Percentiles rank a stretch among this genome's conserved stretches.
Conservation (phyloP, 169 alveolate genomes). For the Plasmodium coatneyi region DNA sequence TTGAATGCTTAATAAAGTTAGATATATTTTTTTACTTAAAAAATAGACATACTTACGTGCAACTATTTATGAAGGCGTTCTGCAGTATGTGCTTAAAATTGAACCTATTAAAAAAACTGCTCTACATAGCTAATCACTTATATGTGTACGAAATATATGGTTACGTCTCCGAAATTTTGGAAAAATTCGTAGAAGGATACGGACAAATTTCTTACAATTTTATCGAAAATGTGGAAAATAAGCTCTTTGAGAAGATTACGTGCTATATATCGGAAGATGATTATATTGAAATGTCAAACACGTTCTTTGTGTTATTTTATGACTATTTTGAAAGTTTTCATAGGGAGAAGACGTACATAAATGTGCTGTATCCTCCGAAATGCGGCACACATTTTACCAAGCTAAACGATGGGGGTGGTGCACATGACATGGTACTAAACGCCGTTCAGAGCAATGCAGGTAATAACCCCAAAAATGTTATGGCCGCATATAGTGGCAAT, state of each 20-base stretch:
- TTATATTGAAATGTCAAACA: slow-evolving; percentile 71
- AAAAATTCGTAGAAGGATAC: slow-evolving; percentile 7
- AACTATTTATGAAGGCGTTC: slow-evolving; percentile 32
- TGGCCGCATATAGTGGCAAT: background rate
- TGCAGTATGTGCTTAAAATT: slow-evolving; percentile 23
- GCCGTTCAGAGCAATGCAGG: background rate
- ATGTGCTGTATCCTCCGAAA: background rate
- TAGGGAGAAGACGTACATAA: slow-evolving; percentile 1
- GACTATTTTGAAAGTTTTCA: slow-evolving; percentile 43
- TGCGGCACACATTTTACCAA: background rate
- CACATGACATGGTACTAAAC: background rate
- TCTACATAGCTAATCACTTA: slow-evolving; percentile 68
- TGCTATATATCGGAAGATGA: slow-evolving; percentile 63
- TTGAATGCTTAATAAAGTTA: slow-evolving; percentile 73
- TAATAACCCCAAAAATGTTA: background rate
- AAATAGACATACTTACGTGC: slow-evolving; percentile 19
- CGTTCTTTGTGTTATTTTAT: slow-evolving; percentile 33
- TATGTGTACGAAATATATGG: slow-evolving; percentile 45
- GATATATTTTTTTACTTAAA: slow-evolving; percentile 60
- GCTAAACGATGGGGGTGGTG: background rate
- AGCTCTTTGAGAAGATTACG: slow-evolving; percentile 34
- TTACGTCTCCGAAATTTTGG: slow-evolving; percentile 43
- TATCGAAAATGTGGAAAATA: slow-evolving; percentile 56
- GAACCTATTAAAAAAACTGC: slow-evolving; percentile 46
- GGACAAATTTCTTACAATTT: slow-evolving; percentile 53